phyloP scores from a whole-genome alignment of 179 eudicot species.

The Corrigiola litoralis region DNA sequence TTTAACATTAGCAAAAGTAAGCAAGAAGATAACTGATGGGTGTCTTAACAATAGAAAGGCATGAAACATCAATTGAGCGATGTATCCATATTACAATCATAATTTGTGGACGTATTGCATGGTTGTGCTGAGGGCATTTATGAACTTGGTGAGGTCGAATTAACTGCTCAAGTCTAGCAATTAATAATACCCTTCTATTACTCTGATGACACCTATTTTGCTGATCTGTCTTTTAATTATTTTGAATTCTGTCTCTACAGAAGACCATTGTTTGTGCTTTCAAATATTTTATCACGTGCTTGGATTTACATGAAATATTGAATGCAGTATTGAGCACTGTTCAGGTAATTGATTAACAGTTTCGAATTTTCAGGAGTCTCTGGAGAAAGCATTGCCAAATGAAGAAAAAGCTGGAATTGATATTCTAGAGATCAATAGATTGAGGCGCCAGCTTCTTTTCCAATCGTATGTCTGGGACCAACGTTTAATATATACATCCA shows the following conservation, averaged over 20 bases:
- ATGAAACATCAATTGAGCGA: neutral
- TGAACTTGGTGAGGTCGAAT: neutral
- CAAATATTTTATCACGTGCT: neutral
- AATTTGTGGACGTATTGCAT: neutral
- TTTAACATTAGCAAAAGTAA: neutral
- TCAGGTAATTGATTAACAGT: conserved; percentile 1
- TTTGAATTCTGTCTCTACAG: neutral
- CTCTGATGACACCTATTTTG: neutral
- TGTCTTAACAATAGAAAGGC: neutral
- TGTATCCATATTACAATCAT: neutral
- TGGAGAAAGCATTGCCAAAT: conserved; percentile 34
- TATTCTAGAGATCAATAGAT: conserved; percentile 72
- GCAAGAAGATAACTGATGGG: neutral
- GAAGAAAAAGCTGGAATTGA: conserved; percentile 43
- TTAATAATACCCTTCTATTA: neutral
- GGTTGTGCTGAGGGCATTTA: neutral
- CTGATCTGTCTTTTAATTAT: neutral
- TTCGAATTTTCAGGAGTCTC: conserved; percentile 42
- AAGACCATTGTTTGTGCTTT: neutral
- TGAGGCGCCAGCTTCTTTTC: conserved; percentile 54
- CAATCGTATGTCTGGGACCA: conserved; percentile 83
- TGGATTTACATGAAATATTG: neutral
- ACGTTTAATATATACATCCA: conserved; percentile 47
- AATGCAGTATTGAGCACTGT: neutral
- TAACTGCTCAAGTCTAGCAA: neutral